Base-by-base conservation (phyloP, 805 yeast genomes). In the Wickerhamomyces hampshirensis region DNA sequence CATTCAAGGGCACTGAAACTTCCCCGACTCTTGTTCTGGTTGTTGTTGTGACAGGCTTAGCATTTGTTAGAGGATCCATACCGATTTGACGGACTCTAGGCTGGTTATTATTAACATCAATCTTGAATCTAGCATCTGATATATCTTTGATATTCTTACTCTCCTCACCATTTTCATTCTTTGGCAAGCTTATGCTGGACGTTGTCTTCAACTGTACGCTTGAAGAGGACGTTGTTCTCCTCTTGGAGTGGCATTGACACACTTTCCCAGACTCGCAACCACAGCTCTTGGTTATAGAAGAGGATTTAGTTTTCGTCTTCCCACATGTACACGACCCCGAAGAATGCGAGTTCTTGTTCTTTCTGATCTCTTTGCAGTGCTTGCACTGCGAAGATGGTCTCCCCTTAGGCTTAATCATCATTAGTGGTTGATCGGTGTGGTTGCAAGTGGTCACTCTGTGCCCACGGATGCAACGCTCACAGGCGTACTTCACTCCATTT, bases 321-420 rank as follows among this genome's bases (percentile, higher is more conserved):
- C 80, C 78, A 64, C 95, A 86, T 4, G 76, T 68, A 59, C 98
- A 86, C 15, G 71, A 59, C 6, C 74, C 74, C 1, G 64, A 51
- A 0, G 71, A 63, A 55, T 84, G 93, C 2, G 77, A 65, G 49
- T 80, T 77, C 48, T 80, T 81, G 42, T 68, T 54, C 53, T 77
- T 80, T 26, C 95, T 65, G 47, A 80, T 73, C 39, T 81, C 86
- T 44, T 87, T 78, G 56, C 96, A 91, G 55, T 84, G 94, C 26
- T 72, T 68, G 54, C 98, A 91, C 53, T 88, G 96, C 2, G 95
- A 80, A 0, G 96, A 79, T 1, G 98, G 98, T 38, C 98, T 69
- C 4, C 98, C 98, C 56, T 93, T 93, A 13, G 95, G 96, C 56
- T 93, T 93, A 58, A 93, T 91, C 84, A 83, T 83, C 56, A 84